phyloP scores from a whole-genome alignment of 768 basidiomycete species.

The Scleroderma bovista region DNA sequence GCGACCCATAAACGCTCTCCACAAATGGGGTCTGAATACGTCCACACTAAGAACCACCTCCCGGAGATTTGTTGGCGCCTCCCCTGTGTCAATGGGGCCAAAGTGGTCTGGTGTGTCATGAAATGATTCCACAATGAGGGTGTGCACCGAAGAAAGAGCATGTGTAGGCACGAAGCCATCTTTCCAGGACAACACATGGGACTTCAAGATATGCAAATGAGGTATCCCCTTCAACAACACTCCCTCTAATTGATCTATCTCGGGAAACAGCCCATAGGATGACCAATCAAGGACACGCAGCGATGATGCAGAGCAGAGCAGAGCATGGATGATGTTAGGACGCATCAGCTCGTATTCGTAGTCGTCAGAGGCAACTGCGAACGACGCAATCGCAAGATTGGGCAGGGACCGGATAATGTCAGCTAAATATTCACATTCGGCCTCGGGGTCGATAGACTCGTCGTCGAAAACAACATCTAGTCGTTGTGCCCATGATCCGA shows the following conservation, averaged over 20 bases:
- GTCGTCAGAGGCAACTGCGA: conserved; percentile 1
- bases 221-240: conserved; percentile 8
- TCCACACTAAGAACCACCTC: conserved; percentile 14
- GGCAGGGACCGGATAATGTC: conserved; percentile 13
- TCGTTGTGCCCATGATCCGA: conserved; percentile 20
- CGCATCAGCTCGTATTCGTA: neutral
- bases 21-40: neutral
- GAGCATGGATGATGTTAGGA: conserved; percentile 10
- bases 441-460: neutral
- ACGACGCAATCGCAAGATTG: conserved; percentile 16
- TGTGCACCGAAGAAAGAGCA: conserved; percentile 7
- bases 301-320: conserved; percentile 10
- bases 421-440: conserved; percentile 6
- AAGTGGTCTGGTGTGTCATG: too few species aligned
- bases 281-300: conserved; percentile 20
- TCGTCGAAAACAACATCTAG: conserved; percentile 22
- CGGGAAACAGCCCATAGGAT: neutral
- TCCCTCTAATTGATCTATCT: neutral
- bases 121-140: neutral
- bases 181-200: conserved; percentile 1
- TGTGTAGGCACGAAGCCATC: conserved; percentile 2
- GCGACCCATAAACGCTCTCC: conserved; percentile 10
- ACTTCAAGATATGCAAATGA: conserved; percentile 14
- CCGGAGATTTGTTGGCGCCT: conserved; percentile 5
- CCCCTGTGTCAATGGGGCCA: neutral